Evolutionary conservation across 1,139 yeast genomes (phyloP).

Genomic region (Diutina scorzettiae): DNA sequence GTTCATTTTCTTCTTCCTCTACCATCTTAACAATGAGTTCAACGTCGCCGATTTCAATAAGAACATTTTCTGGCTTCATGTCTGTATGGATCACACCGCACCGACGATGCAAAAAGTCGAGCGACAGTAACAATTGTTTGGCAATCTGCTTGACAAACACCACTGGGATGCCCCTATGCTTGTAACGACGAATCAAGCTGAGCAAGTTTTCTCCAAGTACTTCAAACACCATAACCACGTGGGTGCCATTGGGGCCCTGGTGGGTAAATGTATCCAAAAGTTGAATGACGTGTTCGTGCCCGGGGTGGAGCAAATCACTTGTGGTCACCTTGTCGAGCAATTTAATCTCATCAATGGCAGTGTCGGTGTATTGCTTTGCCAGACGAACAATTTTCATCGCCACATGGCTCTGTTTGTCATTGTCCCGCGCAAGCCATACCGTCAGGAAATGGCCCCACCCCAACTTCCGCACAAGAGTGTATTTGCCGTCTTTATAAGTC

Average conservation of each 20-base stretch:
- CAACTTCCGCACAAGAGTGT: conserved; percentile 25
- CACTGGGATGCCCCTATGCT: conserved; percentile 28
- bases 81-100: conserved; percentile 35
- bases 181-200: conserved; percentile 26
- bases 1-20: conserved; percentile 17
- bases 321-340: conserved; percentile 23
- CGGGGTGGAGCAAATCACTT: conserved; percentile 20
- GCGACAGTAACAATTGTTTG: conserved; percentile 25
- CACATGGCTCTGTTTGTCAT: conserved; percentile 24
- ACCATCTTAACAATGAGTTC: conserved; percentile 22
- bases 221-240: conserved; percentile 34
- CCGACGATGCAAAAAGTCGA: conserved; percentile 28
- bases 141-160: conserved; percentile 26
- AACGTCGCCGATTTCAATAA: conserved; percentile 28
- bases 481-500: conserved; percentile 21
- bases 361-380: conserved; percentile 27
- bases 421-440: conserved; percentile 35
- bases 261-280: conserved; percentile 29
- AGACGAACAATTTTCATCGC: conserved; percentile 33
- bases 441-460: conserved; percentile 45
- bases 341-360: conserved; percentile 32
- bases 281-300: conserved; percentile 29
- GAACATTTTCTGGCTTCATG: conserved; percentile 32
- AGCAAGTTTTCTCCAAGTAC: conserved; percentile 30
- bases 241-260: conserved; percentile 30